Base-by-base conservation (phyloP, 2,329 filamentous ascomycete species). In the Nigrograna mackinnonii region DNA sequence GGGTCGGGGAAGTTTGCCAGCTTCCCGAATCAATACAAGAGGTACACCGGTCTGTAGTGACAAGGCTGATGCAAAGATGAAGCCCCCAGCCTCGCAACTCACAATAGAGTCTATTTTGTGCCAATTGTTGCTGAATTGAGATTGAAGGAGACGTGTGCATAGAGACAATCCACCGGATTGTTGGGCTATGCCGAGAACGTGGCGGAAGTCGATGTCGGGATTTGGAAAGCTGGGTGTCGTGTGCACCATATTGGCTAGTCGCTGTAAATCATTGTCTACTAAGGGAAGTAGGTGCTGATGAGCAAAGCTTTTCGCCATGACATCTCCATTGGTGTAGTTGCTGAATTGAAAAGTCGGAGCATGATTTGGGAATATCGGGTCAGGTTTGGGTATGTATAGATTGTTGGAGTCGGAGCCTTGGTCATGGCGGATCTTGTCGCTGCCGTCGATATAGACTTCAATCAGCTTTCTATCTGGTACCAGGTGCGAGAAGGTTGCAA, bases 1-100 rank as follows among this genome's bases (percentile, higher is more conserved):
- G 0, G 81, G 82, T 6, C 78, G 77, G 0, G 82, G 82, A 0
- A 85, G 75, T 61, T 84, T 86, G 19, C 77, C 77, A 7, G 72
- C 74, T 55, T 79, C 67, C 28, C 82, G 79, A 43, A 85, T 74
- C 32, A 80, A 56, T 5, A 65, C 69, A 45, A 84, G 54, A 2
- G 72, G 77, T 7, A 75, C 22, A 28, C 66, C 42, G 34, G 78
- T 53, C 2, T 36, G 56, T 12, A 26, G 26, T 4, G 78, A 75
- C 47, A 85, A 63, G 2, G 76, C 58, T 7, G 81, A 69, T 1
- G 79, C 82, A 64, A 64, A 84, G 43, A 83, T 42, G 44, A 78
- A 78, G 17, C 82, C 79, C 33, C 83, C 82, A 0, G 72, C 71
- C 64, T 85, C 82, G 54, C 79, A 84, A 52, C 68, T 75, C 2